A percentile compares a stretch with the other conserved stretches of the same genome.
Evolutionary conservation across 2,329 filamentous ascomycete genomes (phyloP).

Genomic region (Dothiorella sarmentorum): DNA sequence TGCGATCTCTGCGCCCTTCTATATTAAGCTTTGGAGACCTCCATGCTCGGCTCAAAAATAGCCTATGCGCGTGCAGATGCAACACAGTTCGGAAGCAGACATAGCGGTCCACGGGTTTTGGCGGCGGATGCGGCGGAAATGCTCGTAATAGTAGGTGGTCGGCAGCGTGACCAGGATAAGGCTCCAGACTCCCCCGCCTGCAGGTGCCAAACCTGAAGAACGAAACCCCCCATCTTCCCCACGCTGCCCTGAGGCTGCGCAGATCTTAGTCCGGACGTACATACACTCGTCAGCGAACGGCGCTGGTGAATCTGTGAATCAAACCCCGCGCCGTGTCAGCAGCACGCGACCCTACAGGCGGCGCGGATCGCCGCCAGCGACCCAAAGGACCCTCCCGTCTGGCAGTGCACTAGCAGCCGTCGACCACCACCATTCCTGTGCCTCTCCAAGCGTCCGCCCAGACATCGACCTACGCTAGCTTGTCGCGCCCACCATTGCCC

Average conservation of each 20-base stretch:
- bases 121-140: conserved; percentile 17
- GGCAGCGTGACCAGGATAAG: neutral
- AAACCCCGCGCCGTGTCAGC: conserved; percentile 2
- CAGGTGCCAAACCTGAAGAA: too few relatives aligned
- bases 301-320: neutral
- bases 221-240: neutral
- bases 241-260: conserved; percentile 1
- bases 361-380: conserved; percentile 6
- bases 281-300: neutral
- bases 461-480: conserved; percentile 14
- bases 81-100: neutral
- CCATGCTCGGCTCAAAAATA: neutral
- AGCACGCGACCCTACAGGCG: conserved; percentile 1
- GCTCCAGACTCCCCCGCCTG: too few relatives aligned
- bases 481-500: neutral
- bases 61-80: conserved; percentile 1
- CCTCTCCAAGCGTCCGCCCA: neutral
- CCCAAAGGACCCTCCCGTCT: neutral
- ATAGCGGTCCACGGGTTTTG: neutral
- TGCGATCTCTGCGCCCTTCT: neutral
- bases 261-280: neutral
- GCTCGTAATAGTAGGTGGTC: conserved; percentile 1
- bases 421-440: neutral
- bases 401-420: neutral
- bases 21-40: neutral